Conservation (phyloP, 2,329 filamentous ascomycete species). For the Periconia sp. region DNA sequence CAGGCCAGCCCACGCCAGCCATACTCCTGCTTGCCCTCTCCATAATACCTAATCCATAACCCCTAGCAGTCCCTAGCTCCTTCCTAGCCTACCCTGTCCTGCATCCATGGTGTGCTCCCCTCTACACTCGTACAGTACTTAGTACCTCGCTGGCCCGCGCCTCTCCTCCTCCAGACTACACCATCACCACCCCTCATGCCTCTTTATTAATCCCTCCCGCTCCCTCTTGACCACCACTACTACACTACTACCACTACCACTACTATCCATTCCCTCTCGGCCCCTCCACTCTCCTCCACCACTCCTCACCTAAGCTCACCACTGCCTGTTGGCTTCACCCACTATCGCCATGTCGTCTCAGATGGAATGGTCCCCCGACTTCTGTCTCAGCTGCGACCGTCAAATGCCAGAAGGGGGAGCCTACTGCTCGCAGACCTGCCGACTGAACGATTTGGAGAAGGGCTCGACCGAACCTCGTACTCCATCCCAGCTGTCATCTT, state of each 20-base stretch:
- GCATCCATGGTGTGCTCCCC: not conserved
- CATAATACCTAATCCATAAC: too few species aligned
- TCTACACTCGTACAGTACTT: too few species aligned
- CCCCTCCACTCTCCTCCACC: not conserved
- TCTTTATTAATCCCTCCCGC: constrained; percentile 7
- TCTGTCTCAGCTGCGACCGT: constrained; percentile 91
- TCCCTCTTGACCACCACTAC: not conserved
- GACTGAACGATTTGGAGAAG: constrained; percentile 83
- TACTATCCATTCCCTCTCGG: not conserved
- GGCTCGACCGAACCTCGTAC: constrained; percentile 46
- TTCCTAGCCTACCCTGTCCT: too few species aligned
- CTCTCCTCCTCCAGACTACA: too few species aligned
- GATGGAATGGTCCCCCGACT: constrained; percentile 80
- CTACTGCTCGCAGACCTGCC: constrained; percentile 92
- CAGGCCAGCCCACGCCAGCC: too few species aligned
- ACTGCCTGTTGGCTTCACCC: too few species aligned
- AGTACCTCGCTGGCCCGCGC: too few species aligned
- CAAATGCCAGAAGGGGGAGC: constrained; percentile 74
- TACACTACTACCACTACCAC: not conserved
- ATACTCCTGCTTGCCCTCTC: too few species aligned
- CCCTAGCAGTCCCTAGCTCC: too few species aligned
- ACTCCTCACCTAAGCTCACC: not conserved
- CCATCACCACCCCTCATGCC: constrained; percentile 6
- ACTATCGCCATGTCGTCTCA: constrained; percentile 38
- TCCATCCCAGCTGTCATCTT: constrained; percentile 53